A percentile compares a stretch with the other conserved stretches of the same genome.
Conservation (phyloP, 371 early-diverging fungal species). For the Parasitella parasitica region DNA sequence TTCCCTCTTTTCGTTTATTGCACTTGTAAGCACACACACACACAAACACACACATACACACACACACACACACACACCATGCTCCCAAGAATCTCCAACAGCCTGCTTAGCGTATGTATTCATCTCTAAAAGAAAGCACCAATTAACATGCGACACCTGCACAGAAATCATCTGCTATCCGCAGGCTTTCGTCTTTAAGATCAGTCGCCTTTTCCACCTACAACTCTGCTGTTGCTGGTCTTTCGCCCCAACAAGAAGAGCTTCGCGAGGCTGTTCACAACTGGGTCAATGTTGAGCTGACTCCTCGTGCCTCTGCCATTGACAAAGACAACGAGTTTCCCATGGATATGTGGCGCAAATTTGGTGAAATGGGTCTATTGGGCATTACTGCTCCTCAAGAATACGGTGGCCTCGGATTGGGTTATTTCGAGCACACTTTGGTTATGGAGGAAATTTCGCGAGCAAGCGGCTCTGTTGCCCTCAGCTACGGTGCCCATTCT, state of each 20-base stretch:
- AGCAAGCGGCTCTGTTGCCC: slow-evolving; percentile 89
- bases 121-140: background rate
- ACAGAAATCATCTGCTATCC: background rate
- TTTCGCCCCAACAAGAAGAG: slow-evolving; percentile 73
- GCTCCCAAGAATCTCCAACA: background rate
- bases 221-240: slow-evolving; percentile 73
- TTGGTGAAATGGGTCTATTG: slow-evolving; percentile 94
- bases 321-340: slow-evolving; percentile 90
- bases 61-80: background rate
- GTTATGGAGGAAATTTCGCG: slow-evolving; percentile 94
- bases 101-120: background rate
- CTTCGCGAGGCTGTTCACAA: slow-evolving; percentile 72
- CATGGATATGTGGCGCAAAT: slow-evolving; percentile 95
- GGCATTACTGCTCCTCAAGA: slow-evolving; percentile 63
- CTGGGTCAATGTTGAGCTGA: slow-evolving; percentile 84
- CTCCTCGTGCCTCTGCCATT: slow-evolving; percentile 81
- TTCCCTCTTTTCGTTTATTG: background rate
- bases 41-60: too few relatives aligned
- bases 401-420: slow-evolving; percentile 91
- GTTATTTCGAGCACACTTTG: slow-evolving; percentile 90
- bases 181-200: background rate
- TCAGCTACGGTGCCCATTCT: slow-evolving; percentile 96
- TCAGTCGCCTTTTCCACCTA: slow-evolving; percentile 48
- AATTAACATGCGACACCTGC: background rate
- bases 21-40: too few relatives aligned